Percentiles rank a stretch among this genome's conserved stretches.
Conservation (phyloP, 495 filamentous ascomycete species). For the Cairneyella variabilis region DNA sequence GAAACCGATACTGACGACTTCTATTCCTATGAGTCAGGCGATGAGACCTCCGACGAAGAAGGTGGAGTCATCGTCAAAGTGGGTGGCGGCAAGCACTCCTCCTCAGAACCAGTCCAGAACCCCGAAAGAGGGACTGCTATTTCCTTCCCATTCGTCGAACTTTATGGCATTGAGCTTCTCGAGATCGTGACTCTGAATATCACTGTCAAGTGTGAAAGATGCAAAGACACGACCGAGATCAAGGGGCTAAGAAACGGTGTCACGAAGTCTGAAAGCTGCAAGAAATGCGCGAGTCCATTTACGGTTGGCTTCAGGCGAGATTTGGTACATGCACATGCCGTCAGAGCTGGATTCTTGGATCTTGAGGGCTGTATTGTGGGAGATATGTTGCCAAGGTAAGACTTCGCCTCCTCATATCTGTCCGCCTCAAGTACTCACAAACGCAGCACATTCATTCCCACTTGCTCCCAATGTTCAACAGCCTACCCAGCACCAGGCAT, state of each 20-base stretch:
- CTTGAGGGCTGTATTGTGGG: slow-evolving; percentile 71
- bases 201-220: slow-evolving; percentile 78
- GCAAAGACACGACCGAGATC: slow-evolving; percentile 73
- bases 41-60: slow-evolving; percentile 35
- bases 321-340: slow-evolving; percentile 71
- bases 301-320: slow-evolving; percentile 69
- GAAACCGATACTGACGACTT: slow-evolving; percentile 37
- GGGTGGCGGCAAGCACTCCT: slow-evolving; percentile 21
- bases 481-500: slow-evolving; percentile 60
- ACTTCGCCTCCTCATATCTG: slow-evolving; percentile 9
- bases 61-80: slow-evolving; percentile 29
- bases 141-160: slow-evolving; percentile 77
- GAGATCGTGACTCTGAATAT: slow-evolving; percentile 67
- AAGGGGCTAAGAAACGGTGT: slow-evolving; percentile 52
- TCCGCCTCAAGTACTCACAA: neutral
- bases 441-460: slow-evolving; percentile 71
- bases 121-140: slow-evolving; percentile 69
- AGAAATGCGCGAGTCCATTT: slow-evolving; percentile 70
- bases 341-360: slow-evolving; percentile 80
- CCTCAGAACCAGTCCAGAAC: slow-evolving; percentile 11
- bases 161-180: slow-evolving; percentile 78
- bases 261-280: slow-evolving; percentile 53
- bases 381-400: slow-evolving; percentile 75
- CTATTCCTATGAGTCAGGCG: slow-evolving; percentile 40
- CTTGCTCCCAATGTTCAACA: slow-evolving; percentile 77